Evolutionary conservation across 441 rosid genomes (phyloP), one percentile per base, ranked within the genome.

Genomic region (Aleurites moluccanus): DNA sequence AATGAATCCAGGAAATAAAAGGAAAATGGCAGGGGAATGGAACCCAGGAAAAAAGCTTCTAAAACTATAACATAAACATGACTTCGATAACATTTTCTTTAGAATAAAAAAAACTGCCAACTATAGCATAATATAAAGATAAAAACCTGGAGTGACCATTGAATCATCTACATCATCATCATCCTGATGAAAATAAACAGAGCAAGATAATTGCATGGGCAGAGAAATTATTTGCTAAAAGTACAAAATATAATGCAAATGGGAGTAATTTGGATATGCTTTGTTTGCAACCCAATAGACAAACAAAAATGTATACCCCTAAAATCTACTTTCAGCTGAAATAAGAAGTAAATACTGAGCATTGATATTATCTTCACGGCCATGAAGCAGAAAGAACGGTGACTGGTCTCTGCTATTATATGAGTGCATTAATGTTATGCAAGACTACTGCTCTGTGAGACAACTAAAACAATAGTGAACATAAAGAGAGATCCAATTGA

Each of bases 151-250:
- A 72, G 53, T 66, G 21, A 70, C 59, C 60, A 83, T 86, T 63
- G 88, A 74, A 67, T 86, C 87, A 49, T 89, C 90, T 25, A 40
- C 69, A 18, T 87, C 90, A 67, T 89, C 93, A 64, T 88, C 93
- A 69, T 88, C 91, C 93, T 89, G 84, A 68, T 53, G 55, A 78
- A 62, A 62, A 30, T 27, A 49, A 56, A 80, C 21, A 77, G 69
- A 50, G 42, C 15, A 72, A 27, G 64, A 27, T 64, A 55, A 72
- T 52, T 63, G 69, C 15, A 61, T 25, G 27, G n/a, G 21, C 56
- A 69, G 57, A 63, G n/a, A 75, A 64, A n/a, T 3, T 25, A 63
- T 64, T 69, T 57, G 60, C 70, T 42, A 68, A 56, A n/a, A 60
- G 57, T 47, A 25, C 18, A 56, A 35, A 44, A 74, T 23, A 70